A percentile compares a stretch with the other conserved stretches of the same genome.
These are phyloP conservation scores for Penicillium dipodomyicola DNA, from an alignment of 495 filamentous ascomycete genomes.

Conservation along the genomic window DNA sequence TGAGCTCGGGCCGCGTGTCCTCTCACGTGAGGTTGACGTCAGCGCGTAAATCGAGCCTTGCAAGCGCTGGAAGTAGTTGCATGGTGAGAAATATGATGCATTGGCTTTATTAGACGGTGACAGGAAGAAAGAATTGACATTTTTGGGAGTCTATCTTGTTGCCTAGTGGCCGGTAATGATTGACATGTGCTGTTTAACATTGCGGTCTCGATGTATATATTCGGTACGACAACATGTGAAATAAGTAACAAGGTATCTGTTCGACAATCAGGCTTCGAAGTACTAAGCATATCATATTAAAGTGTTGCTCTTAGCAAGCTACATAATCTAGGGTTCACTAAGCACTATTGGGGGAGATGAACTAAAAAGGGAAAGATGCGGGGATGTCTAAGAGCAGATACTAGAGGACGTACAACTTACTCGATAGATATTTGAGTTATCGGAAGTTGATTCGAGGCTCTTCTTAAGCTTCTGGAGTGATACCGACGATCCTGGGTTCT, in stretches of 20 bases:
- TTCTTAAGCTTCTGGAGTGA: conserved; percentile 12
- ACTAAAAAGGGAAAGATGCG: background rate
- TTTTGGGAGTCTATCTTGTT: background rate
- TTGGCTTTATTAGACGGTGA: background rate
- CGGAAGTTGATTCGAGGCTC: conserved; percentile 1
- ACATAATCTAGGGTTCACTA: background rate
- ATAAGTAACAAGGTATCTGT: background rate
- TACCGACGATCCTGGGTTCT: conserved; percentile 1
- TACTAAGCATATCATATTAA: background rate
- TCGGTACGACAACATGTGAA: background rate
- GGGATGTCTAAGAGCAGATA: background rate
- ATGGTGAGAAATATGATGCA: background rate
- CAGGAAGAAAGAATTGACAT: background rate
- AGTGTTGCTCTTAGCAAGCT: background rate
- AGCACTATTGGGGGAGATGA: background rate
- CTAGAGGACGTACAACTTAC: background rate
- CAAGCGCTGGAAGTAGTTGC: background rate
- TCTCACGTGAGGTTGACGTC: conserved; percentile 32
- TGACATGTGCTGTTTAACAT: conserved; percentile 8
- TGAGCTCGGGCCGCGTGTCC: conserved; percentile 18
- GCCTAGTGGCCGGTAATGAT: background rate
- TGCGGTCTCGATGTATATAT: background rate
- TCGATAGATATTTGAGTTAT: background rate
- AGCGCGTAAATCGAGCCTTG: conserved; percentile 3
- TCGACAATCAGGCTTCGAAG: background rate